Evolutionary conservation across 129 eudicot genomes (phyloP).

Genomic region (Cynara cardunculus): DNA sequence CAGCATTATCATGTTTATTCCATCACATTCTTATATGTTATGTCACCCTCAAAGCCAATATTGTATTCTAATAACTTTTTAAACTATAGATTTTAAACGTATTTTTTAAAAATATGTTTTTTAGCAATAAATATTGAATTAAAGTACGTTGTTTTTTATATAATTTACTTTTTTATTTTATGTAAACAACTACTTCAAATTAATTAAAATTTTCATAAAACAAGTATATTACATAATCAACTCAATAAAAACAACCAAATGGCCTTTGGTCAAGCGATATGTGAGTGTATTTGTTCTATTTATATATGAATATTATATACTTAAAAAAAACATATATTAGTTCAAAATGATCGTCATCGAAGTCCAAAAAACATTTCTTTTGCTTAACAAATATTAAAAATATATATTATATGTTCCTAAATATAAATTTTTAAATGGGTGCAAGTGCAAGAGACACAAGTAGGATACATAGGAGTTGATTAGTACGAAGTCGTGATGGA

Average conservation of each 20-base stretch:
- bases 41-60: no score
- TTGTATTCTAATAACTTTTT: no score
- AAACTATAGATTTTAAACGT: no score
- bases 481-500: neutral
- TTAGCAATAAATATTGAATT: no score
- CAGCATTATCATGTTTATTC: neutral
- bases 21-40: neutral
- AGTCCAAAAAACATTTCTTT: neutral
- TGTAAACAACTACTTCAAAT: neutral
- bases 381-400: neutral
- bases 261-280: no score
- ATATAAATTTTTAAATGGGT: neutral
- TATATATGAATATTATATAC: no score
- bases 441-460: neutral
- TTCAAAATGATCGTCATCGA: neutral
- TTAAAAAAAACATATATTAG: no score
- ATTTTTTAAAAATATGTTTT: neutral
- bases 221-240: neutral
- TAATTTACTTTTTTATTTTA: no score
- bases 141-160: no score
- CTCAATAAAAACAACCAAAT: no score
- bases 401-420: neutral
- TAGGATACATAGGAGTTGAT: neutral
- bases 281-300: no score
- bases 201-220: no score